Percentiles rank a stretch among this genome's conserved stretches.
Evolutionary conservation across 139 green algal genomes (phyloP).

Genomic region (Desmodesmus armatus): DNA sequence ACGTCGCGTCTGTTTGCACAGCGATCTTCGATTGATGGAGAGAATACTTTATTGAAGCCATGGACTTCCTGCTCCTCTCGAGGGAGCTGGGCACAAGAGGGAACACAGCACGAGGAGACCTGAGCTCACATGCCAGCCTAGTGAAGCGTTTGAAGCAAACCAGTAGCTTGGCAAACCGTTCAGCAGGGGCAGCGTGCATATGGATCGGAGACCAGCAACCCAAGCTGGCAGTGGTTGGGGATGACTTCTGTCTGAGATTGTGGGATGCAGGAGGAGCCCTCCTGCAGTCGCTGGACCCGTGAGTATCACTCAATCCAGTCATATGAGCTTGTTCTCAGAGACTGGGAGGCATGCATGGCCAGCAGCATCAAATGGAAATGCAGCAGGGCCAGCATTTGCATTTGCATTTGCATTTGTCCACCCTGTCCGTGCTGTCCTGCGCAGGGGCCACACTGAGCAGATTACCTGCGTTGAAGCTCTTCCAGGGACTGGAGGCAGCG

Average conservation of each 20-base stretch:
- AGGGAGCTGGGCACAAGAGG: background rate
- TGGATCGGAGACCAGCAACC: too few species aligned
- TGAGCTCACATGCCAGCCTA: background rate
- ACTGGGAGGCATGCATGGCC: background rate
- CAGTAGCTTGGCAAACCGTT: background rate
- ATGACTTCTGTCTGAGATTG: background rate
- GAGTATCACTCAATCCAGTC: background rate
- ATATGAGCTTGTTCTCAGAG: too few species aligned
- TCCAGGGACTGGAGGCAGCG: constrained; percentile 1
- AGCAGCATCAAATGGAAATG: background rate
- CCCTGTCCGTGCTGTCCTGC: background rate
- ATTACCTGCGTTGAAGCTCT: constrained; percentile 15
- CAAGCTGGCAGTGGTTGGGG: background rate
- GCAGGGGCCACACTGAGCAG: constrained; percentile 17
- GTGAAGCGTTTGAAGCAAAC: background rate
- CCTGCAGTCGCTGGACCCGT: constrained; percentile 1
- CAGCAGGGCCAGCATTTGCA: background rate
- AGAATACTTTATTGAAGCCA: background rate
- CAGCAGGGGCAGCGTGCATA: too few species aligned
- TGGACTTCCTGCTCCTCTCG: background rate
- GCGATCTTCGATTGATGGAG: too few species aligned
- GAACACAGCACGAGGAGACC: background rate
- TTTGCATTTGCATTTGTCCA: background rate
- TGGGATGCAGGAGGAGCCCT: background rate
- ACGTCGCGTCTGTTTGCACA: too few species aligned